Conservation (phyloP, 148 eudicot genomes). For the Amaranthus palmeri region DNA sequence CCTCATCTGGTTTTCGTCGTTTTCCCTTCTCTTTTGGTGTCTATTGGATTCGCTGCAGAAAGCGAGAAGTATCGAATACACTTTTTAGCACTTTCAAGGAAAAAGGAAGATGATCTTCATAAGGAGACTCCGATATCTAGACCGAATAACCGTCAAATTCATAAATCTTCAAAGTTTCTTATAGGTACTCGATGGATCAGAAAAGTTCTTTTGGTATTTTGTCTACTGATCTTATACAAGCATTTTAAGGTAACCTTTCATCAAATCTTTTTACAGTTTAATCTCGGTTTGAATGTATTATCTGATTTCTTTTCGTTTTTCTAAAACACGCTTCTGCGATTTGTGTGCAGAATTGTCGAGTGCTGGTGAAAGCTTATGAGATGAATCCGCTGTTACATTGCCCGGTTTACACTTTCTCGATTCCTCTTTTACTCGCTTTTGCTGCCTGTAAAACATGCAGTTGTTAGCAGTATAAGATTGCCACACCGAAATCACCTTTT, state of each 20-base stretch:
- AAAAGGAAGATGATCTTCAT: slow-evolving; percentile 62
- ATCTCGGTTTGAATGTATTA: too few relatives aligned
- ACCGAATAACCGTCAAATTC: slow-evolving; percentile 10
- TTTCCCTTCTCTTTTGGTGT: slow-evolving; percentile 51
- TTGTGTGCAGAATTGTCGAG: slow-evolving; percentile 56
- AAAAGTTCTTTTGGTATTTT: slow-evolving; percentile 43
- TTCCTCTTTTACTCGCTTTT: slow-evolving; percentile 73
- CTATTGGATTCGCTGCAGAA: slow-evolving; percentile 53
- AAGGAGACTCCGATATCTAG: slow-evolving; percentile 16
- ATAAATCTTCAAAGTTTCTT: slow-evolving; percentile 12
- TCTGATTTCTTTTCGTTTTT: too few relatives aligned
- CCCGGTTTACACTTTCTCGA: slow-evolving; percentile 55
- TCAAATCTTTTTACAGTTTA: too few relatives aligned
- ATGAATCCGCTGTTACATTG: slow-evolving; percentile 77
- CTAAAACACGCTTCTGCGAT: not conserved
- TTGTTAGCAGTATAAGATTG: slow-evolving; percentile 14
- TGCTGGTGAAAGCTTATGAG: slow-evolving; percentile 72
- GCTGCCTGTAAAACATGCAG: slow-evolving; percentile 51
- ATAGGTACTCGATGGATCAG: slow-evolving; percentile 47
- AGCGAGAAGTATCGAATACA: slow-evolving; percentile 46
- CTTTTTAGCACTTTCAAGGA: slow-evolving; percentile 48
- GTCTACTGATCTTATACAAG: slow-evolving; percentile 58
- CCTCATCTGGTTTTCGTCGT: slow-evolving; percentile 76
- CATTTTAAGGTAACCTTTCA: slow-evolving; percentile 62
- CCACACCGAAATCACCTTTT: not conserved